Conservation (phyloP, 2,329 filamentous ascomycete genomes). For the Raffaelea albimanens region DNA sequence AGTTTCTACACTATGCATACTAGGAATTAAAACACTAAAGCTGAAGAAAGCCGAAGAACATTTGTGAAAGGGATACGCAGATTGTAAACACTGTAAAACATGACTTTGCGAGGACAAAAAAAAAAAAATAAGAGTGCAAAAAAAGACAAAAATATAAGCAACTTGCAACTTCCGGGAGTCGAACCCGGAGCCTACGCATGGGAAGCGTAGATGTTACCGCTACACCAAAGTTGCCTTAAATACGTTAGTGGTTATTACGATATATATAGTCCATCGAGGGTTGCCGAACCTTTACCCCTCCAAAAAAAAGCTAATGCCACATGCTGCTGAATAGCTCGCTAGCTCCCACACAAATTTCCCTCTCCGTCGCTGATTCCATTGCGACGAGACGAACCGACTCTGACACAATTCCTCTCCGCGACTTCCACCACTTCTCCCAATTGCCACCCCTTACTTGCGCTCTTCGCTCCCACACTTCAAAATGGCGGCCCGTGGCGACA, state of each 20-base stretch:
- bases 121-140: not conserved
- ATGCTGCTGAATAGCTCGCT: too few species aligned
- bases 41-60: too few species aligned
- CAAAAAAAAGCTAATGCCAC: not conserved
- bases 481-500: slow-evolving; percentile 28
- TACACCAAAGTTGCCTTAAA: slow-evolving; percentile 17
- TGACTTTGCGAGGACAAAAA: not conserved
- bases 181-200: slow-evolving; percentile 20
- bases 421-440: not conserved
- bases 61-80: too few species aligned
- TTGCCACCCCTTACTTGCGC: not conserved
- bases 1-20: too few species aligned
- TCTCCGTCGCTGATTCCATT: too few species aligned
- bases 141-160: slow-evolving; percentile 4
- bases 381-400: too few species aligned
- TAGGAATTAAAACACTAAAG: too few species aligned
- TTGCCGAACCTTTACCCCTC: not conserved
- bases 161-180: slow-evolving; percentile 19
- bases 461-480: not conserved
- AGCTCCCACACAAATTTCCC: too few species aligned
- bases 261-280: not conserved
- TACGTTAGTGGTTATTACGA: not conserved
- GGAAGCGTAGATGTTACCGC: slow-evolving; percentile 20
- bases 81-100: not conserved
- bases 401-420: too few species aligned